Percentiles rank a stretch among this genome's conserved stretches.
These are phyloP conservation scores for Meripilus lineatus DNA, from an alignment of 1,284 basidiomycete species.

Conservation along the genomic window DNA sequence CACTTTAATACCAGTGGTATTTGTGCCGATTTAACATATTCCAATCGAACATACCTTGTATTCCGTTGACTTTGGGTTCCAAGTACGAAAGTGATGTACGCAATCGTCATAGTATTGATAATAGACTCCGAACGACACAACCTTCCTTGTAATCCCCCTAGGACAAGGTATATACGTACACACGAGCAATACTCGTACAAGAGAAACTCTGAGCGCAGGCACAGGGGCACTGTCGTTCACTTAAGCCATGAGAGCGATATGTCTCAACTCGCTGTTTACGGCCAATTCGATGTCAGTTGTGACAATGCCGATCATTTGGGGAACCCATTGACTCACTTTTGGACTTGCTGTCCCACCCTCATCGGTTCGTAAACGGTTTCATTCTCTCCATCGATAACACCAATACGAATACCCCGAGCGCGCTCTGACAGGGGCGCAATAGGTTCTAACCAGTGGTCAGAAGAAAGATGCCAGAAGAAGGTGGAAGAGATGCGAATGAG, in stretches of 20 bases:
- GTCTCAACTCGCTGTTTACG: conserved; percentile 59
- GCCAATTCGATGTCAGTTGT: conserved; percentile 8
- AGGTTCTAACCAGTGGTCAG: conserved; percentile 71
- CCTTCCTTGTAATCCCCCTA: no score
- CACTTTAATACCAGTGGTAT: no score
- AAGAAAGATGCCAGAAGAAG: conserved; percentile 91
- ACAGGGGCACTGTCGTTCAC: no score
- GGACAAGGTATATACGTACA: no score
- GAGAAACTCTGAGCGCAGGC: no score
- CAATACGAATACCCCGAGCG: conserved; percentile 36
- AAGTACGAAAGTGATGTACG: no score
- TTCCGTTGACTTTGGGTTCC: no score
- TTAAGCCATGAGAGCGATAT: conserved; percentile 70
- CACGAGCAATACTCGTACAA: no score
- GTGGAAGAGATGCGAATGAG: conserved; percentile 89
- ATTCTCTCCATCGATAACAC: conserved; percentile 37
- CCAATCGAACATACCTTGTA: no score
- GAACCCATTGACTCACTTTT: conserved; percentile 50
- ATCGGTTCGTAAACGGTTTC: conserved; percentile 60
- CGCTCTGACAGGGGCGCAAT: conserved; percentile 51
- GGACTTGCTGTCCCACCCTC: conserved; percentile 84
- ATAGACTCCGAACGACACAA: no score
- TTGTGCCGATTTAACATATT: no score
- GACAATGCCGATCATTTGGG: conserved; percentile 3
- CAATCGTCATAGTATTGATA: no score